Percentiles rank a stretch among this genome's conserved stretches.
Conservation (phyloP, 306 rosid species). For the Prunus salicina region DNA sequence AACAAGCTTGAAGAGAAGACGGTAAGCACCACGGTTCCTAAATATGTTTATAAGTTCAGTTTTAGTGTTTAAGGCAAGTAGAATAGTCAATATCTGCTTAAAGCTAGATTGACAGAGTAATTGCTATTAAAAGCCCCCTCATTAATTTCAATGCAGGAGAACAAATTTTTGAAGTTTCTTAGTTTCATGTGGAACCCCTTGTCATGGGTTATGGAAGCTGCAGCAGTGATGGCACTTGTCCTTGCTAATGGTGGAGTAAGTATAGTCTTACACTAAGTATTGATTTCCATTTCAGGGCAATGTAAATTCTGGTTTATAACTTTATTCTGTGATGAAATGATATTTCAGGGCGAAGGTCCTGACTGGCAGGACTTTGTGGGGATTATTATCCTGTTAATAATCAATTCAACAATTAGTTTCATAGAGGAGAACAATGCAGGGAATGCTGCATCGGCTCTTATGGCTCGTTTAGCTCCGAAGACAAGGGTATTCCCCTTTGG, state of each 20-base stretch:
- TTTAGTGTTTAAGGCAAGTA: neutral
- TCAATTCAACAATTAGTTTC: conserved; percentile 89
- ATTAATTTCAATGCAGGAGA: conserved; percentile 53
- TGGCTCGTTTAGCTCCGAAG: conserved; percentile 86
- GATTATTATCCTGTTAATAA: conserved; percentile 60
- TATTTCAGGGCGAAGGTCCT: conserved; percentile 77
- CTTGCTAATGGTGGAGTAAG: conserved; percentile 93
- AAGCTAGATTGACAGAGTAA: neutral
- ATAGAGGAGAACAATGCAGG: conserved; percentile 90
- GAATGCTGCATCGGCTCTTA: conserved; percentile 77
- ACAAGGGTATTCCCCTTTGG: conserved; percentile 45
- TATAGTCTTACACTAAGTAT: conserved; percentile 12
- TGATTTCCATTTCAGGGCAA: neutral
- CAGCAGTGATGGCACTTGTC: conserved; percentile 81
- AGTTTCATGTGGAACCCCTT: conserved; percentile 92
- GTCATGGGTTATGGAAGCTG: conserved; percentile 99
- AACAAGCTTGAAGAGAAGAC: conserved; percentile 80
- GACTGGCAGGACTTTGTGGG: conserved; percentile 95
- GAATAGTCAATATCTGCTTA: neutral
- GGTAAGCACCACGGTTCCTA: conserved; percentile 31
- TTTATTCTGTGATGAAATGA: conserved; percentile 15
- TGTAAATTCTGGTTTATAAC: conserved; percentile 5
- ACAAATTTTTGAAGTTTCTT: conserved; percentile 71
- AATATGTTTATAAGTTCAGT: neutral
- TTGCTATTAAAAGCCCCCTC: neutral